These are phyloP conservation scores for Claviceps sp. DNA, from an alignment of 2,329 filamentous ascomycete species.

Conservation along the genomic window DNA sequence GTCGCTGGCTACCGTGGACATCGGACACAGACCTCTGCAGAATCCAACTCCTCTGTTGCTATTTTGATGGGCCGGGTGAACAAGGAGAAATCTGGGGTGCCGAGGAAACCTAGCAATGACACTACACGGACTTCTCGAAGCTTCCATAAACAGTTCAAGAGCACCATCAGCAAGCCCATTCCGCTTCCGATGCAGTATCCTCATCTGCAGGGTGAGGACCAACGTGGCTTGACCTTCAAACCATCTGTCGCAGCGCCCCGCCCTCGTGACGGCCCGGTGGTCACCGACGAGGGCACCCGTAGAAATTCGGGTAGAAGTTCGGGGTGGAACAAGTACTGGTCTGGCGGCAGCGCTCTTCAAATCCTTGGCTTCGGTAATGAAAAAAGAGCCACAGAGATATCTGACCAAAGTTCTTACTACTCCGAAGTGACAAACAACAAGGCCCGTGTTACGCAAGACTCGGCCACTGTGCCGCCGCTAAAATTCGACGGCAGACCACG, in stretches of 20 bases:
- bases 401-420: conserved; percentile 44
- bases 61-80: conserved; percentile 52
- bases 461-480: conserved; percentile 57
- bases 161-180: conserved; percentile 48
- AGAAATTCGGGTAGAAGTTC: conserved; percentile 61
- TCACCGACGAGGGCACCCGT: conserved; percentile 31
- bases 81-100: conserved; percentile 30
- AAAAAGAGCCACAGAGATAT: conserved; percentile 37
- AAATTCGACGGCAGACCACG: conserved; percentile 49
- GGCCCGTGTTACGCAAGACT: conserved; percentile 45
- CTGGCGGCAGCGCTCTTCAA: conserved; percentile 55
- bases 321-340: conserved; percentile 69
- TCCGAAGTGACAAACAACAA: conserved; percentile 20
- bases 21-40: conserved; percentile 36
- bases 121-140: conserved; percentile 34
- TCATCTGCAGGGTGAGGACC: conserved; percentile 23
- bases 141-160: conserved; percentile 51
- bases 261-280: conserved; percentile 19
- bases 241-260: conserved; percentile 22
- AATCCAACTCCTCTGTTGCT: conserved; percentile 49
- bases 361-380: conserved; percentile 45
- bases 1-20: conserved; percentile 35
- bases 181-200: conserved; percentile 27
- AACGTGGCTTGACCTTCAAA: conserved; percentile 28
- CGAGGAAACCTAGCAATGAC: conserved; percentile 43